Base-by-base conservation (phyloP, 2,329 filamentous ascomycete genomes). In the Paecilomyces formosus region DNA sequence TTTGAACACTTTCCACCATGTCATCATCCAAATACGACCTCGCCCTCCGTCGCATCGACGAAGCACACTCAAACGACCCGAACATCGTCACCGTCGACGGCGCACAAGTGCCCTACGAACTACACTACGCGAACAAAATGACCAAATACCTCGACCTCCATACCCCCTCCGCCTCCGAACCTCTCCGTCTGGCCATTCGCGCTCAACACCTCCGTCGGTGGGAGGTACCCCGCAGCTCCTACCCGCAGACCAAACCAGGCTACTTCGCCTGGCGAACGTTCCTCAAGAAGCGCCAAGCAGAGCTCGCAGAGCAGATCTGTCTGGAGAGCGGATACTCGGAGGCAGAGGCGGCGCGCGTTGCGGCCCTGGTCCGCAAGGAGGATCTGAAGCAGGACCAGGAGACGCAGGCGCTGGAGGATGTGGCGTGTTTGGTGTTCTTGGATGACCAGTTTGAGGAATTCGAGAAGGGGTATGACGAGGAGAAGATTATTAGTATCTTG, bases 381-480 rank as follows among this genome's bases (percentile, higher is more conserved):
- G 85, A 86, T 57, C 75, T 95, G 64, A 81, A 80, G 68, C 76
- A 73, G 55, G 68, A 74, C 54, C 67, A 65, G 24, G 78, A 80
- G 59, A 86, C 87, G 57, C 88, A 93, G 78, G 81, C 84, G 6
- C 79, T 96, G 61, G 91, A 95, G 77, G 91, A 95, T 75, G 88
- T 91, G 53, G 91, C 91, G 2, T 95, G 90, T 70, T 76, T 96
- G 57, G 90, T 95, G 28, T 96, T 96, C 71, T 75, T 96, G 63
- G 90, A 94, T 70, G 90, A 93, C 70, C 89, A 94, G 70, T 88
- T 95, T 62, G 90, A 92, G 66, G 84, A 82, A 55, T 96, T 94
- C 74, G 88, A 90, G 78, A 80, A 82, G 69, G 81, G 83, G 28
- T 81, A 86, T 57, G 88, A 91, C 68, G 89, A 93, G 75, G 87